Evolutionary conservation across 2,329 filamentous ascomycete genomes (phyloP).

Genomic region (Rhexocercosporidium sp.): DNA sequence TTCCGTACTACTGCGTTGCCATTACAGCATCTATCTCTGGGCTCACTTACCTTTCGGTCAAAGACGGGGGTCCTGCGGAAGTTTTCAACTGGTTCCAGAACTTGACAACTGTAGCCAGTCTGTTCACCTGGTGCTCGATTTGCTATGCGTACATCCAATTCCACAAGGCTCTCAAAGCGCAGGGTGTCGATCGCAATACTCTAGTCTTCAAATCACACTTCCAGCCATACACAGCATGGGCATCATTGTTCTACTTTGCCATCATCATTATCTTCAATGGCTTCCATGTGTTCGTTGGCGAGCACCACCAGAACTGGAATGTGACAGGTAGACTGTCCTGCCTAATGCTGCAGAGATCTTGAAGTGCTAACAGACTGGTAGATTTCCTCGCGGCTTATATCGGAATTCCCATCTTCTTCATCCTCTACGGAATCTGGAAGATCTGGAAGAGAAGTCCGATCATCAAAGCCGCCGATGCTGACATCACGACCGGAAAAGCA

Average conservation of each 20-base stretch:
- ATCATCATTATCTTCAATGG: constrained; percentile 78
- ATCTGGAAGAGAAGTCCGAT: constrained; percentile 64
- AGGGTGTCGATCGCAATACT: constrained; percentile 69
- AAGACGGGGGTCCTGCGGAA: constrained; percentile 53
- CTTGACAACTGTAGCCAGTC: constrained; percentile 73
- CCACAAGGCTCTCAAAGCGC: constrained; percentile 69
- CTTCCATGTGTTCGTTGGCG: constrained; percentile 75
- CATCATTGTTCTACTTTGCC: constrained; percentile 65
- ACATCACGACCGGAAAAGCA: constrained; percentile 51
- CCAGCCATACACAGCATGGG: constrained; percentile 75
- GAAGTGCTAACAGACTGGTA: constrained; percentile 63
- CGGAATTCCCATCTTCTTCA: constrained; percentile 73
- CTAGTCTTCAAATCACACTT: constrained; percentile 73
- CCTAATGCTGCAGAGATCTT: neutral
- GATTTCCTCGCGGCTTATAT: constrained; percentile 78
- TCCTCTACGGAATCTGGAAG: constrained; percentile 76
- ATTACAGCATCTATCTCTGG: constrained; percentile 71
- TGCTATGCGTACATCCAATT: constrained; percentile 76
- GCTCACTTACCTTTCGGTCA: constrained; percentile 72
- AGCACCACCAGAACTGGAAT: constrained; percentile 61
- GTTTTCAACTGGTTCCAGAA: constrained; percentile 51
- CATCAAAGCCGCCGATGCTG: constrained; percentile 45
- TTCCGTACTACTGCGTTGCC: constrained; percentile 73
- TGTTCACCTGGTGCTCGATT: constrained; percentile 75
- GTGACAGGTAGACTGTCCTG: constrained; percentile 52